Base-by-base conservation (phyloP, 495 filamentous ascomycete species). In the Xylaria curta region DNA sequence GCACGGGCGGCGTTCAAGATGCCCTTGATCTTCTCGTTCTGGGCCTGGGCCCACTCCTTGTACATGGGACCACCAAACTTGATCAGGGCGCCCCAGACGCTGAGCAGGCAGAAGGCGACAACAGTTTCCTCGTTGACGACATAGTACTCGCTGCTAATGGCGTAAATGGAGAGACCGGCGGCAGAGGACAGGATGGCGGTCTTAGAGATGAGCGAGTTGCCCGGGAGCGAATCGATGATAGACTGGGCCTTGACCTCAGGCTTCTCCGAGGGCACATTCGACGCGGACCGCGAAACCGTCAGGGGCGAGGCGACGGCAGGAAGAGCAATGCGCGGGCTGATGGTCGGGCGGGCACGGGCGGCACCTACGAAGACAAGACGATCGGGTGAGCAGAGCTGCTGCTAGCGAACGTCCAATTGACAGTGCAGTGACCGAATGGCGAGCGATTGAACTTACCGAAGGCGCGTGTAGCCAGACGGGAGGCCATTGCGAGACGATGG, bases 71-170 rank as follows among this genome's bases (percentile, higher is more conserved):
- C 96, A 78, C 91, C 94, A 82, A 93, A 98, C 84, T 97, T 94
- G 81, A 89, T 93, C 75, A 97, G 87, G 65, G 90, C 94, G 77
- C 84, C 92, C 90, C 97, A 98, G 72, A 98, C 91, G 78, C 90
- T 94, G 77, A 98, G 85, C 71, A 98, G 85, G 81, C 90, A 93
- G 85, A 99, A 87, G 67, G 92, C 92, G 76, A 97, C 92, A 77
- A 99, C 90, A 70, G 94, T 89, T 87, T 99, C 97, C 87, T 98
- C 95, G 85, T 98, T 99, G 82, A 99, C 87, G 81, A 99, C 93
- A 83, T 98, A 99, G 86, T 98, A 91, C 87, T 99, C 97, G 85
- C 97, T 99, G 91, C 92, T 95, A 86, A 99, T 94, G 78, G 96
- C 97, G 79, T 94, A 96, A 78, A 97, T 88, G 75, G 93, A 94